phyloP scores from a whole-genome alignment of 495 filamentous ascomycete genomes.

The Lentithecium fluviatile region DNA sequence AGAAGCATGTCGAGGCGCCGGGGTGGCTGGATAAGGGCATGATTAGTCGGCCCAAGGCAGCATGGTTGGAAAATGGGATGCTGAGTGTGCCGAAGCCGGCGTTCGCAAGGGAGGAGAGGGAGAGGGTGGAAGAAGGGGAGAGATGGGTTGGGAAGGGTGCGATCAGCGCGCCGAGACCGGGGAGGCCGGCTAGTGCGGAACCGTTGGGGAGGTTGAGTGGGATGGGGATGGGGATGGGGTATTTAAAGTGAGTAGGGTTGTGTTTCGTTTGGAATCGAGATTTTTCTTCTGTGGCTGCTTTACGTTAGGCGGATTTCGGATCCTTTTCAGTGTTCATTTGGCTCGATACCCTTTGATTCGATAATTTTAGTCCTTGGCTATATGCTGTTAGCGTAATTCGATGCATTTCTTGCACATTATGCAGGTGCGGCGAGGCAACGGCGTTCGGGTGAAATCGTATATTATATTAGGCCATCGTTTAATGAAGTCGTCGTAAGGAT shows the following conservation, averaged over 20 bases:
- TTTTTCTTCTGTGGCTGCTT: not conserved
- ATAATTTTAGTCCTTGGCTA: no score
- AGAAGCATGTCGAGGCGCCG: slow-evolving; percentile 2
- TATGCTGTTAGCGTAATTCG: no score
- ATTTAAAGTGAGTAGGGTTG: slow-evolving; percentile 16
- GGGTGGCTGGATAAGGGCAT: slow-evolving; percentile 17
- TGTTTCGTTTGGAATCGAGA: not conserved
- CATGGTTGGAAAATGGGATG: slow-evolving; percentile 25
- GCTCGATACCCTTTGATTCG: no score
- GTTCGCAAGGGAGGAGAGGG: slow-evolving; percentile 12
- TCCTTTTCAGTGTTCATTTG: no score
- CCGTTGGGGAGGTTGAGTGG: slow-evolving; percentile 31
- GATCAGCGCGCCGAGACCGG: slow-evolving; percentile 21
- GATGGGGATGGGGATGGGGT: slow-evolving; percentile 32
- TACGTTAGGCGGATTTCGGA: not conserved
- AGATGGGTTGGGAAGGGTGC: slow-evolving; percentile 9
- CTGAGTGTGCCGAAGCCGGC: slow-evolving; percentile 23
- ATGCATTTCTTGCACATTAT: no score
- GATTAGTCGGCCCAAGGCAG: slow-evolving; percentile 18
- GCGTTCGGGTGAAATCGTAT: no score
- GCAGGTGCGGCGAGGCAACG: no score
- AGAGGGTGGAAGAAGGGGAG: slow-evolving; percentile 1
- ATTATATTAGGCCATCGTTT: no score
- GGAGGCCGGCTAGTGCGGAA: slow-evolving; percentile 27
- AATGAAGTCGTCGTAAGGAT: no score